A percentile compares a stretch with the other conserved stretches of the same genome.
phyloP scores from a whole-genome alignment of 2,329 filamentous ascomycete species.

The Paracamarosporium sp. region DNA sequence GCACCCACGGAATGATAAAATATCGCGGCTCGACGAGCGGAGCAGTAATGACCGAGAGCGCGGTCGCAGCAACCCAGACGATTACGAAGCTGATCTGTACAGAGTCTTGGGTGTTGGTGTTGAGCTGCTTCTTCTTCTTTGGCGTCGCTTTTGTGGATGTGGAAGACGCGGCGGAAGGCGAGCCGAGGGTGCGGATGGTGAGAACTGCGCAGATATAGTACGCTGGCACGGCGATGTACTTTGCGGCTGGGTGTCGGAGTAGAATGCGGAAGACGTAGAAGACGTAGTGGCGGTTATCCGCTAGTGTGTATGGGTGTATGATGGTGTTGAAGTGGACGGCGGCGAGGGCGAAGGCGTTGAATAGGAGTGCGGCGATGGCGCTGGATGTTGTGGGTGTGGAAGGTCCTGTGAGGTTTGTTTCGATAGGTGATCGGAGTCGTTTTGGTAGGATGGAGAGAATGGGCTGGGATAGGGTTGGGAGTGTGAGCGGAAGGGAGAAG shows the following conservation, averaged over 20 bases:
- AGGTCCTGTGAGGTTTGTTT: constrained; percentile 14
- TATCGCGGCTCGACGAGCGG: constrained; percentile 95
- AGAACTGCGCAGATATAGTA: constrained; percentile 77
- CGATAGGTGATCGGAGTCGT: constrained; percentile 11
- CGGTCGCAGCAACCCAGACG: constrained; percentile 71
- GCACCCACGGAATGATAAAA: constrained; percentile 93
- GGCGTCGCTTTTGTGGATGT: not conserved
- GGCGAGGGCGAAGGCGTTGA: constrained; percentile 48
- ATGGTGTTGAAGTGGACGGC: constrained; percentile 85
- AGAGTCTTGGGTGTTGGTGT: constrained; percentile 12
- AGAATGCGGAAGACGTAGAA: constrained; percentile 95
- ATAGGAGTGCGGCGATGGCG: constrained; percentile 40
- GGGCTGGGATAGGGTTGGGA: constrained; percentile 59
- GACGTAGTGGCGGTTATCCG: constrained; percentile 95
- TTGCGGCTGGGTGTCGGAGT: constrained; percentile 66
- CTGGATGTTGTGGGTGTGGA: constrained; percentile 15
- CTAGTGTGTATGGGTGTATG: constrained; percentile 92
- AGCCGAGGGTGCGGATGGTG: constrained; percentile 67
- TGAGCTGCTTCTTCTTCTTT: constrained; percentile 4
- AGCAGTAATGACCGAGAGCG: constrained; percentile 82
- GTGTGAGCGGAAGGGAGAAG: constrained; percentile 82
- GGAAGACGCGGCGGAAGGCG: constrained; percentile 4
- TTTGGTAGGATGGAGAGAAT: constrained; percentile 33
- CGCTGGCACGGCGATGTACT: constrained; percentile 70
- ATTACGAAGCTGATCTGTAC: constrained; percentile 57